phyloP scores from a whole-genome alignment of 768 basidiomycete species.

The Russula dissimulans region DNA sequence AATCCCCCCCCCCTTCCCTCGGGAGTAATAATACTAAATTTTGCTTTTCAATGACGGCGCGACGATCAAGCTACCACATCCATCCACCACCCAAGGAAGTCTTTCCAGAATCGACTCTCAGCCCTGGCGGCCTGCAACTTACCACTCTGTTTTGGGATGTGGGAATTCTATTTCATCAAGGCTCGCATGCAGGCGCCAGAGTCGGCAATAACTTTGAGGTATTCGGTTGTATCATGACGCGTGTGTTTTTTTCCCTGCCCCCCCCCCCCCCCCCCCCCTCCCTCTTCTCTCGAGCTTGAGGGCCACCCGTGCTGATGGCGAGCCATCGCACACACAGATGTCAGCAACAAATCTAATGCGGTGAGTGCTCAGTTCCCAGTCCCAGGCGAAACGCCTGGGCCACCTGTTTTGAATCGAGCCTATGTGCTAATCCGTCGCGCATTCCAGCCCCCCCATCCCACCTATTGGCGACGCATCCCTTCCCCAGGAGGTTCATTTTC shows the following conservation, averaged over 20 bases:
- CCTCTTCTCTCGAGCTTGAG: neutral
- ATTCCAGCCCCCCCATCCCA: slow-evolving; percentile 6
- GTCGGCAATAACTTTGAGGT: slow-evolving; percentile 17
- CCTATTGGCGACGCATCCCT: slow-evolving; percentile 13
- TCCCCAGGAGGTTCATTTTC: slow-evolving; percentile 14
- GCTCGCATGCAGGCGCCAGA: slow-evolving; percentile 15
- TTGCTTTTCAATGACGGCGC: slow-evolving; percentile 2
- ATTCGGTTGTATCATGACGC: slow-evolving; percentile 16
- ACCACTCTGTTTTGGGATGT: slow-evolving; percentile 18
- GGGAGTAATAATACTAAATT: neutral
- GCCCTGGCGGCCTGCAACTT: slow-evolving; percentile 17
- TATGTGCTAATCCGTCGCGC: neutral
- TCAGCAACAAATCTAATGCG: slow-evolving; percentile 7
- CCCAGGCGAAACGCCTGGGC: neutral
- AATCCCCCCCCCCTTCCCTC: neutral
- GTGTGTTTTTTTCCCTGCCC: neutral
- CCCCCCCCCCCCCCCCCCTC: too few relatives aligned
- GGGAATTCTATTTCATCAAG: slow-evolving; percentile 15
- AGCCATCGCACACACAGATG: neutral
- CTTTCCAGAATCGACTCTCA: slow-evolving; percentile 18
- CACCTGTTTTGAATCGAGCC: neutral
- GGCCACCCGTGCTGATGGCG: neutral
- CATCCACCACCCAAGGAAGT: slow-evolving; percentile 18
- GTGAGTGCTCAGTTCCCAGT: slow-evolving; percentile 1
- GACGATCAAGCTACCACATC: slow-evolving; percentile 16